phyloP scores from a whole-genome alignment of 129 eudicot genomes.

The Lonicera japonica region DNA sequence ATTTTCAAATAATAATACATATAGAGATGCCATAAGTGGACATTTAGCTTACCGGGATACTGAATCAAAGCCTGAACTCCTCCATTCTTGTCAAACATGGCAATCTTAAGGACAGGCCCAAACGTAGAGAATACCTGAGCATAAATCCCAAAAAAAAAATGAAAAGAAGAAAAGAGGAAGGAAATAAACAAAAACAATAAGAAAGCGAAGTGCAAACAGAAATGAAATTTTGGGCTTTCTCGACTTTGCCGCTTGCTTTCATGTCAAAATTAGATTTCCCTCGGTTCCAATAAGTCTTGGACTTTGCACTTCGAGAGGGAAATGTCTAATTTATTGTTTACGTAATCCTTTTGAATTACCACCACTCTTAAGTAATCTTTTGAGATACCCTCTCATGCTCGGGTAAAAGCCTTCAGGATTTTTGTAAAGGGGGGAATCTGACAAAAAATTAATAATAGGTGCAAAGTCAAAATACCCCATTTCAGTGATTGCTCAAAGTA shows the following conservation, averaged over 20 bases:
- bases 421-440: too few relatives aligned
- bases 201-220: not conserved
- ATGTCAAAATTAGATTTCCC: too few relatives aligned
- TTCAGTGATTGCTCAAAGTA: not conserved
- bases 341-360: too few relatives aligned
- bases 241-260: too few relatives aligned
- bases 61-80: conserved; percentile 95
- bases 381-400: too few relatives aligned
- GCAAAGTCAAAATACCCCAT: not conserved
- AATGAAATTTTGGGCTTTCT: too few relatives aligned
- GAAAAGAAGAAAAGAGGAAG: not conserved
- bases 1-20: not conserved
- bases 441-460: not conserved
- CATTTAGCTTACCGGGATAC: conserved; percentile 65
- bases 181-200: not conserved
- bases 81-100: conserved; percentile 97
- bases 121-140: conserved; percentile 80
- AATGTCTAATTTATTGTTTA: too few relatives aligned
- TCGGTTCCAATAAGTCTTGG: too few relatives aligned
- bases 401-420: too few relatives aligned
- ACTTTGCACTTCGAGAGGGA: too few relatives aligned
- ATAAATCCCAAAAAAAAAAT: conserved; percentile 4
- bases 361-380: too few relatives aligned
- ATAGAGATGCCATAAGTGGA: not conserved
- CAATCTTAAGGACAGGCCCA: conserved; percentile 91